Evolutionary conservation across 192 early-diverging fungal species (phyloP).

Genomic region (Backusella tarrabulga): DNA sequence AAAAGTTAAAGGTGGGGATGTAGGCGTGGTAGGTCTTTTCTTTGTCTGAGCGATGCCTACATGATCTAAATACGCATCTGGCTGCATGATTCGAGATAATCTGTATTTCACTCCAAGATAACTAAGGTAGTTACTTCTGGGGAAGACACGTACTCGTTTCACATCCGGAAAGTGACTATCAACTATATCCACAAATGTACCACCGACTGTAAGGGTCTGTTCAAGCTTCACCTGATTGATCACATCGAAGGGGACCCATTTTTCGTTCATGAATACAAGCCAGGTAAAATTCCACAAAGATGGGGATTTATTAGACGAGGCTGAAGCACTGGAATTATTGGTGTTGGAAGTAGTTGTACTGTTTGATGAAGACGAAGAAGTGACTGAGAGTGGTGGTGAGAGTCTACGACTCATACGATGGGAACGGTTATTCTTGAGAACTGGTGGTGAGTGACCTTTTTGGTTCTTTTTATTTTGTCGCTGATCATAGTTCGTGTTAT

Average conservation of each 20-base stretch:
- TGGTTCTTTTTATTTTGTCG: background rate
- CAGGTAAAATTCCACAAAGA: conserved; percentile 26
- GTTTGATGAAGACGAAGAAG: background rate
- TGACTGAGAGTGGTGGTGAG: background rate
- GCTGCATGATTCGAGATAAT: conserved; percentile 37
- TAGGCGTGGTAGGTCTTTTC: conserved; percentile 11
- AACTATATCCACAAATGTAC: conserved; percentile 35
- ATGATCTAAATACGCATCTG: conserved; percentile 37
- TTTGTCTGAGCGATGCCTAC: conserved; percentile 18
- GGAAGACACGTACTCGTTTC: conserved; percentile 36
- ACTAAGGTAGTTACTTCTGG: conserved; percentile 33
- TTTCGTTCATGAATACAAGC: conserved; percentile 34
- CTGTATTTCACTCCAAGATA: conserved; percentile 40
- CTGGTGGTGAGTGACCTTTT: background rate
- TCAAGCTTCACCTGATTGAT: conserved; percentile 33
- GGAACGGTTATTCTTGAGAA: background rate
- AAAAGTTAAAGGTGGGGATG: background rate
- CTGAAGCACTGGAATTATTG: background rate
- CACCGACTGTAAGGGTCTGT: conserved; percentile 31
- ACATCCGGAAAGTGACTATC: conserved; percentile 34
- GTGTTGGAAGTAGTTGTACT: background rate
- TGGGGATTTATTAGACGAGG: background rate
- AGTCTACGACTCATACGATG: background rate
- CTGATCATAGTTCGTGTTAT: background rate
- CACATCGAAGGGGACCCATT: conserved; percentile 36